Conservation (phyloP, 257 asterid genomes). For the Lithospermum erythrorhizon region DNA sequence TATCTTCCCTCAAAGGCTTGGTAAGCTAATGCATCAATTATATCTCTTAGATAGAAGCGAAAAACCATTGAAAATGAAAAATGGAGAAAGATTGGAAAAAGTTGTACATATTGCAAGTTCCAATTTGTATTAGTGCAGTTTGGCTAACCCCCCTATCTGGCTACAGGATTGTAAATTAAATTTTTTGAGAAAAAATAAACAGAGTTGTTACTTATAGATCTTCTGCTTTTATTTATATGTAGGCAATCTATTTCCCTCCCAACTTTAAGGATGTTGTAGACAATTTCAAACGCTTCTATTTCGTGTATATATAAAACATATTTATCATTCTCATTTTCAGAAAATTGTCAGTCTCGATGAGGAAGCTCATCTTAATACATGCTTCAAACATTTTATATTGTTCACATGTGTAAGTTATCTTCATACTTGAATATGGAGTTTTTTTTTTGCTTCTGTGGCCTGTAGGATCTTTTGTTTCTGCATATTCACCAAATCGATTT, state of each 20-base stretch:
- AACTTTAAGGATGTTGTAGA: slow-evolving; percentile 72
- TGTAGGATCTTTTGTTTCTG: background rate
- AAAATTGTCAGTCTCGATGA: slow-evolving; percentile 65
- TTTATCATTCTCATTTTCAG: slow-evolving; percentile 73
- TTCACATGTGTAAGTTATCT: slow-evolving; percentile 57
- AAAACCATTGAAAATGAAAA: background rate
- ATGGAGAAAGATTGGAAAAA: no score
- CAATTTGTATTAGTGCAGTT: no score
- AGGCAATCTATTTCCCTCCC: slow-evolving; percentile 87
- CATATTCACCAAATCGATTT: background rate
- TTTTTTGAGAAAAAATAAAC: no score
- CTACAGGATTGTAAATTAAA: no score
- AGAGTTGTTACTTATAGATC: background rate
- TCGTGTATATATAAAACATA: slow-evolving; percentile 82
- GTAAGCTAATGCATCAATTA: slow-evolving; percentile 22
- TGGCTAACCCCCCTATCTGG: no score
- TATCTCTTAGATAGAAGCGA: background rate
- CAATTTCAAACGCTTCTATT: slow-evolving; percentile 69
- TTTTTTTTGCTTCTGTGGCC: background rate
- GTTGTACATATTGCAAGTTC: no score
- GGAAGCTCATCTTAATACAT: slow-evolving; percentile 80
- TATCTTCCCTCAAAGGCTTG: slow-evolving; percentile 79
- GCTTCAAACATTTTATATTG: slow-evolving; percentile 70
- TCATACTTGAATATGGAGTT: background rate
- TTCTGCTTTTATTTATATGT: slow-evolving; percentile 1